Base-by-base conservation (phyloP, 2,329 filamentous ascomycete species). In the Ascochyta lentis region DNA sequence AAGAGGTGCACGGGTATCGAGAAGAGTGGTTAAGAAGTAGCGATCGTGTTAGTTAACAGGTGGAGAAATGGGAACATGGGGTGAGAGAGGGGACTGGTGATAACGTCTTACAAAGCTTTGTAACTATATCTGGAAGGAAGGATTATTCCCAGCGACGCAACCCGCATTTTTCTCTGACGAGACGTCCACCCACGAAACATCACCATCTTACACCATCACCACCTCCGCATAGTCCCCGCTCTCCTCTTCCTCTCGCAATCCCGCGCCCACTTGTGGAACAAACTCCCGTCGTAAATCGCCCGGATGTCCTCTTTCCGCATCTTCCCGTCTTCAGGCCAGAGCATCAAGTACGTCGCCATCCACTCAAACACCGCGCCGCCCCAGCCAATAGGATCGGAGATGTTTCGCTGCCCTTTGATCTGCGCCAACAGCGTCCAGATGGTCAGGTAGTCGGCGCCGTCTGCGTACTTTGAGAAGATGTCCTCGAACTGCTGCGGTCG, bases 271-370 rank as follows among this genome's bases (percentile, higher is more conserved):
- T 35, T 60, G 19, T 80, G 79, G 59, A 82, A 84, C 38, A 83
- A 75, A 65, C 80, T 82, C 8, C 83, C 82, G 66, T 84, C 81
- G 60, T 80, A 84, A 6, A 84, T 72, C 7, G 78, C 66, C n/a
- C 81, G 68, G 16, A 84, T 76, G 49, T 87, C 84, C 41, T 87
- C 83, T 70, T 87, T 87, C 64, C 71, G 77, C 72, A 86, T 79
- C 46, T 76, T 74, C 0, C 84, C 84, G 64, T 87, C 82, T 37
- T 79, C 77, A 0, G 84, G 83, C 80, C 80, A 82, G 6, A 85
- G 71, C 40, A 87, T 72, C 15, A 85, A 63, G 53, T 82, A 84
- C 0, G 81, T 81, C 0, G 81, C 81, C 3, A 78, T 62, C 78
- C 66, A 82, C 60, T 83, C 80, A 34, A 82, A 76, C 16, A 78